A percentile compares a stretch with the other conserved stretches of the same genome.
These are phyloP conservation scores for Russula dissimulans DNA, from an alignment of 768 basidiomycete genomes.

Conservation along the genomic window DNA sequence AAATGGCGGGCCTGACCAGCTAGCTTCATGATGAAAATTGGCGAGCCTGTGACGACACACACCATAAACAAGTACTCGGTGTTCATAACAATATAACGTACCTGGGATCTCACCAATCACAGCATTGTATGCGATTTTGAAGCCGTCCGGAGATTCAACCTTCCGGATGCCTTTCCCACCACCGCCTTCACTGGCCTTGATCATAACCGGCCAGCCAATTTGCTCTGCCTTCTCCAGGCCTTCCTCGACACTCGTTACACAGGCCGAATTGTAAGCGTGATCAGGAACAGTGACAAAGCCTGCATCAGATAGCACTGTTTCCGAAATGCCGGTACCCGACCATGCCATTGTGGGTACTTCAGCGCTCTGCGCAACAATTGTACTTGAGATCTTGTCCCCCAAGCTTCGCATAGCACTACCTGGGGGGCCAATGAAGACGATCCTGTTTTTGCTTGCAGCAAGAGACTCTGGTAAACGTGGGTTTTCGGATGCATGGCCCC, in stretches of 20 bases:
- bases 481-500: constrained; percentile 99
- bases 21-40: constrained; percentile 99
- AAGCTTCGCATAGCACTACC: constrained; percentile 98
- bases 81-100: constrained; percentile 28
- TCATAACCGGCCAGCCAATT: constrained; percentile 98
- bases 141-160: constrained; percentile 76
- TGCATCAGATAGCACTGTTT: constrained; percentile 72
- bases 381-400: constrained; percentile 99
- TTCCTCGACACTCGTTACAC: constrained; percentile 80
- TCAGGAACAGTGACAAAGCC: constrained; percentile 96
- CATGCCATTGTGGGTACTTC: constrained; percentile 97
- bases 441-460: constrained; percentile 85
- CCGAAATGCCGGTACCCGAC: constrained; percentile 91
- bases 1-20: constrained; percentile 95
- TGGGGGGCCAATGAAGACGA: constrained; percentile 98
- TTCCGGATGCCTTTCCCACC: constrained; percentile 98
- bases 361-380: constrained; percentile 96
- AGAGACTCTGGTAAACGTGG: constrained; percentile 92
- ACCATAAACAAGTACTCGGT: constrained; percentile 5
- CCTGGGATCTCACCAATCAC: constrained; percentile 96
- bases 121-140: constrained; percentile 91
- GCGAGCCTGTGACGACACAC: constrained; percentile 55
- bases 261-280: constrained; percentile 78
- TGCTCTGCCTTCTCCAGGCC: constrained; percentile 74
- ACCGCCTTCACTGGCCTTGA: constrained; percentile 98